Conservation (phyloP, 768 basidiomycete species). For the Hypholoma fasciculare region DNA sequence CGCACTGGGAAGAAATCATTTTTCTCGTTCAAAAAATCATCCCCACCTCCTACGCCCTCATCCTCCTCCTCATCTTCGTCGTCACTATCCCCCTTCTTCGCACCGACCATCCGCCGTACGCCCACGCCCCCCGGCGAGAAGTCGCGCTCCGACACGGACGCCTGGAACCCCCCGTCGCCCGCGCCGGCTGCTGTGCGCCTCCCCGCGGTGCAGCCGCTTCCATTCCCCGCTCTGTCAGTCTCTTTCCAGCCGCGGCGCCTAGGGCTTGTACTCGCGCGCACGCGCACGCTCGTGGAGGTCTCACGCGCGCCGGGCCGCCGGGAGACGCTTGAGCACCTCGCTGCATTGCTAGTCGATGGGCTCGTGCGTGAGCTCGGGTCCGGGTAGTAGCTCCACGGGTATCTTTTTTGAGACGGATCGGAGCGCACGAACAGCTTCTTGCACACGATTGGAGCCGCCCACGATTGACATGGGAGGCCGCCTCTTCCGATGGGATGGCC, state of each 20-base stretch:
- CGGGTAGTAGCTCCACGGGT: not conserved
- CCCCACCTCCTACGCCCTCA: conserved; percentile 5
- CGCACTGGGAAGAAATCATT: not conserved
- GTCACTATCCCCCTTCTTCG: not conserved
- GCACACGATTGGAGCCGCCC: no score
- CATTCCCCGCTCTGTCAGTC: conserved; percentile 38
- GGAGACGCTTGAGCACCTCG: conserved; percentile 58
- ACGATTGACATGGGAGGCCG: no score
- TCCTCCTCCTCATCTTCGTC: not conserved
- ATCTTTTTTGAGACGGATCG: no score
- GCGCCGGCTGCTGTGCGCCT: conserved; percentile 8
- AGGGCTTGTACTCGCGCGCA: conserved; percentile 38
- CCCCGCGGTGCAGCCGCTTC: conserved; percentile 27
- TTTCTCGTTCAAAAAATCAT: conserved; percentile 8
- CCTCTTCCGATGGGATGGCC: no score
- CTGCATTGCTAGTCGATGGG: conserved; percentile 50
- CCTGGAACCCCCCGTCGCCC: not conserved
- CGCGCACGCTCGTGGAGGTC: conserved; percentile 57
- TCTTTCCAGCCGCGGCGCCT: conserved; percentile 44
- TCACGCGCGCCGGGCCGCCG: conserved; percentile 30
- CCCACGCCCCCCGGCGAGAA: not conserved
- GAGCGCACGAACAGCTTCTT: no score
- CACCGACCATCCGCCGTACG: not conserved
- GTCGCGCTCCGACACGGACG: not conserved
- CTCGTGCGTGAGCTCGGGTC: conserved; percentile 28